Conservation (phyloP, 2,329 filamentous ascomycete species). For the Pseudogymnoascus sp. region DNA sequence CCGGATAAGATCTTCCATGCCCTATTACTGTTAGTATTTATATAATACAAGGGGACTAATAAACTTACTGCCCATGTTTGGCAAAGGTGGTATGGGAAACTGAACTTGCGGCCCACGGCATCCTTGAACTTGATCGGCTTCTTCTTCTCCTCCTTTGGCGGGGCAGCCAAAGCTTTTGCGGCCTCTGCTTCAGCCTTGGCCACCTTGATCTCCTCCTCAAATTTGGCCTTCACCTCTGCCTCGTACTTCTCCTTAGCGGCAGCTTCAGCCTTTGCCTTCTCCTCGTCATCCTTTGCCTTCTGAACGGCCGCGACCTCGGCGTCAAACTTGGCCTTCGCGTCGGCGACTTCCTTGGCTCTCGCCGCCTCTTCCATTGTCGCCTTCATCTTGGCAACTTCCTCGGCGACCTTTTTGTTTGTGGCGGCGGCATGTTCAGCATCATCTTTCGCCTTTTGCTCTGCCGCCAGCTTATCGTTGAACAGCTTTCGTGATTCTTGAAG, state of each 20-base stretch:
- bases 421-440: constrained; percentile 41
- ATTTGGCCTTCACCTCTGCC: constrained; percentile 26
- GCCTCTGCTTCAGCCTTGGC: constrained; percentile 31
- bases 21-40: constrained; percentile 41
- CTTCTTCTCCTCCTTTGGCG: constrained; percentile 38
- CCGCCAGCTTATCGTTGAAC: constrained; percentile 20
- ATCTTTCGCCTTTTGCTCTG: constrained; percentile 36
- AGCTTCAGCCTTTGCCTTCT: constrained; percentile 14
- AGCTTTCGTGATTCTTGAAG: not conserved
- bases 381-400: constrained; percentile 39
- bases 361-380: constrained; percentile 45
- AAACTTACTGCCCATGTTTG: constrained; percentile 70
- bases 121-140: constrained; percentile 83
- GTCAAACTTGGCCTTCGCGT: constrained; percentile 40
- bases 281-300: constrained; percentile 31
- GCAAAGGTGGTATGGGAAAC: constrained; percentile 81
- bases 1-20: constrained; percentile 80
- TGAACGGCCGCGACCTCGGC: constrained; percentile 40
- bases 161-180: constrained; percentile 30
- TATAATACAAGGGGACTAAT: not conserved
- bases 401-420: constrained; percentile 33
- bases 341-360: constrained; percentile 36
- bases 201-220: constrained; percentile 23
- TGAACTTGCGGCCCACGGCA: constrained; percentile 84
- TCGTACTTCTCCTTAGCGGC: constrained; percentile 9